Conservation (phyloP, 805 yeast genomes). For the Candida coleopterorum region DNA sequence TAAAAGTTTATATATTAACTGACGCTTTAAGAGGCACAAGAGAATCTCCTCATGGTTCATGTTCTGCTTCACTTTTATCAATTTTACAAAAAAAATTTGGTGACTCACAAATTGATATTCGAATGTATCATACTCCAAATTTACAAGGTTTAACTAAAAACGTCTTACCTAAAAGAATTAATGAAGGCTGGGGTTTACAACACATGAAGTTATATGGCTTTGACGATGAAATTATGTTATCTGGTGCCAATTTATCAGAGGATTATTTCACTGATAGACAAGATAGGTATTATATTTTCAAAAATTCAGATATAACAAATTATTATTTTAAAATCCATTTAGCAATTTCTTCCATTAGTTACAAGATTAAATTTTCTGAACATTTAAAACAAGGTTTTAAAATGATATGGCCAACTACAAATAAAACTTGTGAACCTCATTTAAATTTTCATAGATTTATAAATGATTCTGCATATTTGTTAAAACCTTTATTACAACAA, state of each 20-base stretch:
- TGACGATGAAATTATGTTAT: slow-evolving; percentile 80
- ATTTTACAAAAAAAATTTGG: slow-evolving; percentile 62
- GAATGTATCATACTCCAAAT: slow-evolving; percentile 89
- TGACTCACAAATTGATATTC: slow-evolving; percentile 62
- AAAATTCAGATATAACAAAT: slow-evolving; percentile 52
- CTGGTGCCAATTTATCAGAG: slow-evolving; percentile 87
- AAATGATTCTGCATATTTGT: slow-evolving; percentile 48
- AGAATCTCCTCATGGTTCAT: slow-evolving; percentile 68
- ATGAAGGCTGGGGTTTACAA: slow-evolving; percentile 90
- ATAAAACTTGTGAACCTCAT: slow-evolving; percentile 64
- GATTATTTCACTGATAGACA: slow-evolving; percentile 95
- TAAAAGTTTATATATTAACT: slow-evolving; percentile 68
- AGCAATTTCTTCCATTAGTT: slow-evolving; percentile 67
- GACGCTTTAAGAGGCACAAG: slow-evolving; percentile 93
- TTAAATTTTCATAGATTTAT: slow-evolving; percentile 48
- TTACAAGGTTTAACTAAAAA: slow-evolving; percentile 60
- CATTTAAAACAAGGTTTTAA: slow-evolving; percentile 45
- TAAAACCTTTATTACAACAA: slow-evolving; percentile 57
- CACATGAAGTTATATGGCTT: slow-evolving; percentile 97
- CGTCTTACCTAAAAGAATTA: slow-evolving; percentile 74
- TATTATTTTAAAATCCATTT: slow-evolving; percentile 71
- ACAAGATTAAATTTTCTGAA: slow-evolving; percentile 48
- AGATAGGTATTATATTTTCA: slow-evolving; percentile 81
- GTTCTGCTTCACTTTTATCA: slow-evolving; percentile 73
- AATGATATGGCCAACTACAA: slow-evolving; percentile 70